Evolutionary conservation across 345 rosid genomes (phyloP), one percentile per base, ranked within the genome.

Genomic region (Geranium rotundifolium): DNA sequence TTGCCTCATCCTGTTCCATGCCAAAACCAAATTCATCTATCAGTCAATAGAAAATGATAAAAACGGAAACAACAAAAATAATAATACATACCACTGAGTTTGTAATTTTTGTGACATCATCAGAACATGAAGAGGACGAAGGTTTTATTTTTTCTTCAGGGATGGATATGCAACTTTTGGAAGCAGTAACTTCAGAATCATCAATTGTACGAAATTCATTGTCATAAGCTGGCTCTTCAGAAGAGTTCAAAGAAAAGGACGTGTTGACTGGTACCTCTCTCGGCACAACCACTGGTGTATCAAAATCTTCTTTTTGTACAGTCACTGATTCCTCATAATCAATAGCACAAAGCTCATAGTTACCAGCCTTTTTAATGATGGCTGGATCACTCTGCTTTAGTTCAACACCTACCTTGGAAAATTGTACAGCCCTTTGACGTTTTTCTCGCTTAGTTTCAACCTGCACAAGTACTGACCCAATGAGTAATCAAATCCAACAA

Each of bases 391-490:
- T 34, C 12, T 66, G 72, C 23, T 70, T 74, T 72, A 69, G 62
- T 61, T 64, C 72, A 31, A 87, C 68, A 68, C 88, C 91, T 57
- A 81, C 89, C 78, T 76, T 84, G 14, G 71, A 80, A 71, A 83
- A 77, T 57, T 82, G 84, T 57, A 84, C 68, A 31, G 82, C 77
- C 77, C 73, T 82, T 68, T 77, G 70, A 46, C 84, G 87, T 68
- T 85, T 82, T 65, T 87, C 93, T 63, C 63, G 70, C 75, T 66
- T 68, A 27, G 96, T 83, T 66, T 80, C 84, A 19, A 67, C 79
- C 98, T 92, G 62, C 60, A 63, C 16, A 17, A 73, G 63, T 58
- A 54, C 4, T 46, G 61, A 19, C 55, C 63, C 15, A 31, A 58
- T 56, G 18, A 58, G 52, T 20, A 57, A 1, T 16, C 29, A 27